Conservation (phyloP, 768 basidiomycete species). For the Mycena galopus region DNA sequence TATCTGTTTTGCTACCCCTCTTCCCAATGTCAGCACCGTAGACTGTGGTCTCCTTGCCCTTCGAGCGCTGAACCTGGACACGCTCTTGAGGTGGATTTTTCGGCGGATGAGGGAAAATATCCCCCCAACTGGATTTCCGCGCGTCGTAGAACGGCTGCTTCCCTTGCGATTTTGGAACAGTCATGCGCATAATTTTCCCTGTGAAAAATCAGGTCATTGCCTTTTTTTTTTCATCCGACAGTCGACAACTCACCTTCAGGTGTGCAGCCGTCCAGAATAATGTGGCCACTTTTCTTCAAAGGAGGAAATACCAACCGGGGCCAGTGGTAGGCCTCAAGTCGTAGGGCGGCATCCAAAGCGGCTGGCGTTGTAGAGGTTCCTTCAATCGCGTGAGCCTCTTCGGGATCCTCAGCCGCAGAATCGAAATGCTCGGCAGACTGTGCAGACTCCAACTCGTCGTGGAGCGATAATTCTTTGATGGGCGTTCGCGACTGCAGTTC, state of each 20-base stretch:
- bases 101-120: slow-evolving; percentile 91
- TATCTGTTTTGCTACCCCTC: slow-evolving; percentile 49
- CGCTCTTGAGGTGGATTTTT: slow-evolving; percentile 84
- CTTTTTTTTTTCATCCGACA: neutral
- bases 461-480: slow-evolving; percentile 58
- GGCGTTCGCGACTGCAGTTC: slow-evolving; percentile 43
- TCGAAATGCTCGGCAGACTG: slow-evolving; percentile 25
- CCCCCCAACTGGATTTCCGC: slow-evolving; percentile 94
- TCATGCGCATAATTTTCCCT: slow-evolving; percentile 94
- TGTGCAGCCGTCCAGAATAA: slow-evolving; percentile 92
- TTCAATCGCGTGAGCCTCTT: slow-evolving; percentile 17
- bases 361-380: slow-evolving; percentile 36
- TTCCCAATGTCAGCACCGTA: slow-evolving; percentile 72
- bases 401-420: slow-evolving; percentile 20
- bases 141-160: slow-evolving; percentile 96
- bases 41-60: slow-evolving; percentile 43
- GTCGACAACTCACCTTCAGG: slow-evolving; percentile 69
- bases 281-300: slow-evolving; percentile 90
- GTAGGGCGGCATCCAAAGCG: slow-evolving; percentile 67
- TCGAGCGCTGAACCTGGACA: slow-evolving; percentile 53
- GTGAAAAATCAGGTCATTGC: neutral
- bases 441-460: slow-evolving; percentile 46
- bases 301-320: slow-evolving; percentile 94
- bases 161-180: slow-evolving; percentile 94
- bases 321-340: slow-evolving; percentile 87